Percentiles rank a stretch among this genome's conserved stretches.
Conservation (phyloP, 768 basidiomycete genomes). For the Agaricus subrufescens region DNA sequence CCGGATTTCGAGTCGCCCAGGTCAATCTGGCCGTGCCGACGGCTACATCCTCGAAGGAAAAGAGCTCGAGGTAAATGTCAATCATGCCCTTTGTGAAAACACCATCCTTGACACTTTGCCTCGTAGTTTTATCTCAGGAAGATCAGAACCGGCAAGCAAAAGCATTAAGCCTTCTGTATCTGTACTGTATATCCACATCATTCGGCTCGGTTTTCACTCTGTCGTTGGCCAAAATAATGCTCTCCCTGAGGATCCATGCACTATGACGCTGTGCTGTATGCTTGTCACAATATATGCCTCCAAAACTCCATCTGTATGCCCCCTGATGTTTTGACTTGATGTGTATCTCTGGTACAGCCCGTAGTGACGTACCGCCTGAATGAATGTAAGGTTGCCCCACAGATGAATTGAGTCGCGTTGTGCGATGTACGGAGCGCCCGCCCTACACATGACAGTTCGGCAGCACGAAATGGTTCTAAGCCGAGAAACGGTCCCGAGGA, state of each 20-base stretch:
- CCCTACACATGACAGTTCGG: too few species aligned
- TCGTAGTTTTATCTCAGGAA: slow-evolving; percentile 90
- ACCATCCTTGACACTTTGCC: neutral
- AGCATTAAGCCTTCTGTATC: slow-evolving; percentile 47
- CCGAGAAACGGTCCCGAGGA: too few species aligned
- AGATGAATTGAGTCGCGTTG: too few species aligned
- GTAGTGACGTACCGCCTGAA: too few species aligned
- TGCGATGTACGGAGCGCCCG: too few species aligned
- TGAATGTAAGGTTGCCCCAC: too few species aligned
- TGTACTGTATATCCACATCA: slow-evolving; percentile 9
- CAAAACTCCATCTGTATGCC: neutral
- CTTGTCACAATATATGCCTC: slow-evolving; percentile 8
- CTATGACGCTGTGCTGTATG: slow-evolving; percentile 2
- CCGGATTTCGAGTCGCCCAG: slow-evolving; percentile 88
- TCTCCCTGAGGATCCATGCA: neutral
- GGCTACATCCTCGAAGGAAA: slow-evolving; percentile 98
- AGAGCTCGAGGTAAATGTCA: slow-evolving; percentile 81
- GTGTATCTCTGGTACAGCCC: neutral
- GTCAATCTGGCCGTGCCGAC: slow-evolving; percentile 94
- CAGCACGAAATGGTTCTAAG: too few species aligned
- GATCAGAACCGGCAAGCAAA: slow-evolving; percentile 90
- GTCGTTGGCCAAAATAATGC: slow-evolving; percentile 15
- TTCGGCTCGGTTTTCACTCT: slow-evolving; percentile 11
- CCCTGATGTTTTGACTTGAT: neutral
- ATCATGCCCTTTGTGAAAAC: slow-evolving; percentile 7